Evolutionary conservation across 1,284 basidiomycete genomes (phyloP), one percentile per base, ranked within the genome.

Genomic region (Ceratobasidium sp.): DNA sequence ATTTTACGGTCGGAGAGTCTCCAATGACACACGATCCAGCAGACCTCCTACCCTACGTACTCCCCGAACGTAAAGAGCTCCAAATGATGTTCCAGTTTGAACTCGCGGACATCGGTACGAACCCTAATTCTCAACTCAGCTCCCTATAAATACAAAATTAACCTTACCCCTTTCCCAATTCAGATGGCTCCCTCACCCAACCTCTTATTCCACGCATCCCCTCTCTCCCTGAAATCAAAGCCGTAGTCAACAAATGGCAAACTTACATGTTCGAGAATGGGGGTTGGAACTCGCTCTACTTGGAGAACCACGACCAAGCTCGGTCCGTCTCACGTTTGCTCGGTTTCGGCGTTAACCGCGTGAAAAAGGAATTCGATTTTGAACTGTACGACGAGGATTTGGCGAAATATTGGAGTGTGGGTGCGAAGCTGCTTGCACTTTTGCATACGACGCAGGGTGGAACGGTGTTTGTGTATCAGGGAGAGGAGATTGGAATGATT

Each of bases 391-490:
- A 72, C 19, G 44, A 50, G n/a, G 67, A 72, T 29, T 33, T 72
- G 67, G 33, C 59, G 33, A 81, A 87, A 78, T 88, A 87, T 84
- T 86, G 91, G 4, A 81, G 82, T 0, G 79, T 84, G 7, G 89
- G 89, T 0, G 91, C 88, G 9, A 92, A 93, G 80, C 82, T 93
- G 80, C 81, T 93, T 24, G 87, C 90, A 0, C 83, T 91, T 29
- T 81, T 92, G 64, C 86, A 92, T 78, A 83, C 87, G 47, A 87
- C 89, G 0, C 87, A 90, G 64, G 84, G 86, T 1, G 93, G 92
- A 1, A 92, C 92, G 14, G 81, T 90, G 76, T 94, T 89, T 80
- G 84, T 94, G 15, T 93, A 90, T 81, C 91, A 93, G 82, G 91
- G 93, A 1, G 84, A 93, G 81, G 91, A 93, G 79, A 86, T 94